Base-by-base conservation (phyloP, 306 rosid species). In the Cucurbita argyrosperma region DNA sequence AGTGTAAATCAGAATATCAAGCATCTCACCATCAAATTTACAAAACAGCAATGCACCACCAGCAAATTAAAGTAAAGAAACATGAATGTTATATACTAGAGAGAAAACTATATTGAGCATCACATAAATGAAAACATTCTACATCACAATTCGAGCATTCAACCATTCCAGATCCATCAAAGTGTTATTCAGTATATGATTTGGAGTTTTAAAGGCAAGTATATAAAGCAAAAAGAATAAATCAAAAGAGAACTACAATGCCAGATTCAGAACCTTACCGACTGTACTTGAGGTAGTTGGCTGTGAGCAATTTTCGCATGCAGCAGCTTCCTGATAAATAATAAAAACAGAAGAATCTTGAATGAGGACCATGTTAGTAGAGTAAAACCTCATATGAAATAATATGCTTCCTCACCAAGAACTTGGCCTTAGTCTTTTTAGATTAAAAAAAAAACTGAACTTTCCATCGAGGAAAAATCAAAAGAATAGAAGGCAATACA, bases 251-350 rank as follows among this genome's bases (percentile, higher is more conserved):
- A 18, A n/a, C 5, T 14, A 8, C 43, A 9, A 37, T 7, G 37
- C 21, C n/a, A 76, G 43, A 63, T 8, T 52, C 61, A 73, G 46
- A 86, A 71, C 79, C 88, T 86, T 79, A 83, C 89, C 93, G 58
- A 7, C 72, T 46, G 46, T 30, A 52, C 52, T 58, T 49, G 87
- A 85, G 67, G 84, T 79, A 1, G 81, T 75, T 52, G 87, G 80
- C 54, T 67, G 82, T 54, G 68, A 43, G 16, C 77, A 71, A 65
- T 87, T 83, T 81, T 76, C 82, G 50, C 56, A 77, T 72, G 47
- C 84, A 16, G 67, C 77, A 77, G 69, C 80, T 70, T 80, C 87
- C 98, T 93, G 88, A 80, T 83, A 82, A 75, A 82, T 35, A 75
- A 68, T 61, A 80, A 56, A 51, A 23, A 42, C 67, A 74, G n/a